Conservation (phyloP, 2,329 filamentous ascomycete species). For the Metarhizium rileyi region DNA sequence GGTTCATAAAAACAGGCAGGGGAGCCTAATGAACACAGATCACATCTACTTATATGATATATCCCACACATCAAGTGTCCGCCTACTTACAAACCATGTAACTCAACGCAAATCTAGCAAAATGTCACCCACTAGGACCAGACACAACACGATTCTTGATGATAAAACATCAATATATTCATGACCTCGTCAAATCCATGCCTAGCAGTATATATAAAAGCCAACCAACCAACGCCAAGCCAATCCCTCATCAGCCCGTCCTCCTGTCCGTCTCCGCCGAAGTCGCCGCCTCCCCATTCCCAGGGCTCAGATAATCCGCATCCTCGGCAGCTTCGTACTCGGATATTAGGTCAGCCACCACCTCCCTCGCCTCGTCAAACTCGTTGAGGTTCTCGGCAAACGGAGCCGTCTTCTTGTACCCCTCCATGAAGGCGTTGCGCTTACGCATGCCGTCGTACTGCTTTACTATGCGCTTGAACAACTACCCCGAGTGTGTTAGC, state of each 20-base stretch:
- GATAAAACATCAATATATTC: neutral
- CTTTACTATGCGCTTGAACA: conserved; percentile 87
- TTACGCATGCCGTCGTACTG: conserved; percentile 94
- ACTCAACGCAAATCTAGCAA: too few species aligned
- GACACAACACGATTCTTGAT: neutral
- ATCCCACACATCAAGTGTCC: too few species aligned
- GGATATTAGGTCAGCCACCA: conserved; percentile 80
- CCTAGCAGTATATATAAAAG: neutral
- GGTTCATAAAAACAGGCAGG: neutral
- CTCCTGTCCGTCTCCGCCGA: conserved; percentile 45
- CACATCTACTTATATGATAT: neutral
- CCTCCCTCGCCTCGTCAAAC: conserved; percentile 89
- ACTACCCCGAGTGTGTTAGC: conserved; percentile 25
- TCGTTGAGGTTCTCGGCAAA: conserved; percentile 88
- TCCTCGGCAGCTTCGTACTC: conserved; percentile 96
- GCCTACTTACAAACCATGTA: too few species aligned
- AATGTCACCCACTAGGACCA: neutral
- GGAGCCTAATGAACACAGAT: neutral
- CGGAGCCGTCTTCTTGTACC: conserved; percentile 89
- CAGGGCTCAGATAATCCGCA: conserved; percentile 78
- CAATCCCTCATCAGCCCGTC: conserved; percentile 23
- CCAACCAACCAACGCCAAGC: neutral
- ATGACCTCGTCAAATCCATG: neutral
- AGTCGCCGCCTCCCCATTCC: conserved; percentile 42
- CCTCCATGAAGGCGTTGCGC: conserved; percentile 91